Evolutionary conservation across 2,329 filamentous ascomycete species (phyloP), one percentile per base, ranked within the genome.

Genomic region (Aquanectria penicillioides): DNA sequence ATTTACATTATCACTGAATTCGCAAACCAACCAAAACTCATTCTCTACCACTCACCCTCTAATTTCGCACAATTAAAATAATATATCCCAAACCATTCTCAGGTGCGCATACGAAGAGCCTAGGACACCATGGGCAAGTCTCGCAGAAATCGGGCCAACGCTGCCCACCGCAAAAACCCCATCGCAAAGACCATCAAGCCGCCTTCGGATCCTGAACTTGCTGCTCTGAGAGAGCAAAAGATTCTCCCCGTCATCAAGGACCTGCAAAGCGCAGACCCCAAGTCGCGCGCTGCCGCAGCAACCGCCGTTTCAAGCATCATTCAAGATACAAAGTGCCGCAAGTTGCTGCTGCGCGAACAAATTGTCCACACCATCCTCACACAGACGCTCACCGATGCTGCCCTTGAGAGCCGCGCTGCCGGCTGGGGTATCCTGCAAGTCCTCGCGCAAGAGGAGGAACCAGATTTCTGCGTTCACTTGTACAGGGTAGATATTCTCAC

Each of bases 371-470:
- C 84, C 49, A 72, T 91, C 37, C 80, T 90, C 59, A 86, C 82
- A 26, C 85, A 89, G 77, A 89, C 86, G 25, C 75, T 90, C 54
- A 87, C 86, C 20, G 88, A 91, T 69, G 77, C 82, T 31, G 85
- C 81, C 56, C 77, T 89, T 49, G 87, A 90, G 74, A 86, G 86
- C 66, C 81, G 85, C 43, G 84, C 86, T 37, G 85, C 87, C 17
- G 88, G 86, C n/a, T 91, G 88, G 88, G 83, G 84, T 11, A 88
- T 90, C 63, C 76, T 91, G 49, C 81, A 83, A 63, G 81, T 86
- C 36, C 78, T 91, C 50, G 84, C 83, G 2, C 78, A 84, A 61
- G 84, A 89, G 68, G 88, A 90, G 71, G 87, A 89, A 65, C 78
- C 83, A 11, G 88, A 89, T 67, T 90, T 90, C 58, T 88, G 86